Percentiles rank a stretch among this genome's conserved stretches.
Evolutionary conservation across 164 flowering plant species (phyloP).

Genomic region (Tinospora cordifolia): DNA sequence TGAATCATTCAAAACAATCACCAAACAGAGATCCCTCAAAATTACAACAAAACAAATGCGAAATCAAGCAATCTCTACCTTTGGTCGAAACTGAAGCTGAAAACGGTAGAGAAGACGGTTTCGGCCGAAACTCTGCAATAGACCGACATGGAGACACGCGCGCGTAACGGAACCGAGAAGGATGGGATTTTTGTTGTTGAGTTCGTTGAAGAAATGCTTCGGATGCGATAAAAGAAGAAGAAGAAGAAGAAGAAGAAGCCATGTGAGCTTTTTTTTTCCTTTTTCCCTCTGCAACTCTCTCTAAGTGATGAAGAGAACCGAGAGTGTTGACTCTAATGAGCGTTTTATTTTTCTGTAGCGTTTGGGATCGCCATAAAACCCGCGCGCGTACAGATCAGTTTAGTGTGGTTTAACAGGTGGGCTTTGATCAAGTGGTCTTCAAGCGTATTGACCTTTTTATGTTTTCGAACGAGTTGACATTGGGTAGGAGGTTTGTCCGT

Average conservation of each 20-base stretch:
- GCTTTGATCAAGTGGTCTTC: too few species aligned
- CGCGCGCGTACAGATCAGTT: too few species aligned
- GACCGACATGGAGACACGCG: neutral
- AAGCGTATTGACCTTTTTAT: too few species aligned
- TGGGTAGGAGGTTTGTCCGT: too few species aligned
- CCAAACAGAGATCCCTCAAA: neutral
- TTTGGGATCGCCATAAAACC: too few species aligned
- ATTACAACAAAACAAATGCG: neutral
- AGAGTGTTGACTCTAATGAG: too few species aligned
- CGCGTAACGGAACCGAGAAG: neutral
- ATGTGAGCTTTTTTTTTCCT: too few species aligned
- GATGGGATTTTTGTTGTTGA: neutral
- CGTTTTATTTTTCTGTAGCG: too few species aligned
- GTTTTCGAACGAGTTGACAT: too few species aligned
- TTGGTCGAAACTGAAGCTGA: slow-evolving; percentile 7
- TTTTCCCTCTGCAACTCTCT: too few species aligned
- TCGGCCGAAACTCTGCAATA: neutral
- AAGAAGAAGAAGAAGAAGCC: neutral
- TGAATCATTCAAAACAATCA: neutral
- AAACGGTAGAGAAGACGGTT: slow-evolving; percentile 1
- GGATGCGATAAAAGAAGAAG: neutral
- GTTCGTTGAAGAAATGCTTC: neutral
- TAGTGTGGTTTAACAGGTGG: too few species aligned
- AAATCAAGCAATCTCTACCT: slow-evolving; percentile 7
- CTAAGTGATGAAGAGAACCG: too few species aligned